Conservation (phyloP, 768 basidiomycete species). For the Infundibulicybe gibba region DNA sequence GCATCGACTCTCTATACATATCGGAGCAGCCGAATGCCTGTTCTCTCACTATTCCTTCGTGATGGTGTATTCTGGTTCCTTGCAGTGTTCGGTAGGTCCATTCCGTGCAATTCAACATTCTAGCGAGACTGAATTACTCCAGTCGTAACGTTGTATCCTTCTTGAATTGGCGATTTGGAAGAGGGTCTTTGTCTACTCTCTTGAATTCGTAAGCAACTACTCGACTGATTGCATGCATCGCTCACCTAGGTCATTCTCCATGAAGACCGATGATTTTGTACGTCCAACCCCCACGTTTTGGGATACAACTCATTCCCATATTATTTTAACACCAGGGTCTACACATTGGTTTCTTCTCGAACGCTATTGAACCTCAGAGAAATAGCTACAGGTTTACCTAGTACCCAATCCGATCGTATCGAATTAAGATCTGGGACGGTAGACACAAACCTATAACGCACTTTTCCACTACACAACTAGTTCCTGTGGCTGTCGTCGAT, state of each 20-base stretch:
- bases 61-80: slow-evolving; percentile 8
- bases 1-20: neutral
- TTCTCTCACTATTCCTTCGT: slow-evolving; percentile 1
- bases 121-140: neutral
- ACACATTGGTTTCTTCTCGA: slow-evolving; percentile 1
- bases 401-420: no score
- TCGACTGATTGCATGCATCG: neutral
- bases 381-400: no score
- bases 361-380: slow-evolving; percentile 2
- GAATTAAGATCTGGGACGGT: no score
- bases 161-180: neutral
- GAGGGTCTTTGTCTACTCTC: neutral
- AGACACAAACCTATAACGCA: no score
- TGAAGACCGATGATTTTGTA: neutral
- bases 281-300: neutral
- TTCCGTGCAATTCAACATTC: neutral
- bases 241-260: neutral
- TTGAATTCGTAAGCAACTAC: neutral
- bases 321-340: neutral
- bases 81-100: slow-evolving; percentile 3
- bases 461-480: no score
- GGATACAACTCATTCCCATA: neutral
- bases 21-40: neutral
- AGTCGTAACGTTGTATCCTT: neutral
- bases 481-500: no score